Evolutionary conservation across 768 basidiomycete species (phyloP).

Genomic region (Hericium erinaceus): DNA sequence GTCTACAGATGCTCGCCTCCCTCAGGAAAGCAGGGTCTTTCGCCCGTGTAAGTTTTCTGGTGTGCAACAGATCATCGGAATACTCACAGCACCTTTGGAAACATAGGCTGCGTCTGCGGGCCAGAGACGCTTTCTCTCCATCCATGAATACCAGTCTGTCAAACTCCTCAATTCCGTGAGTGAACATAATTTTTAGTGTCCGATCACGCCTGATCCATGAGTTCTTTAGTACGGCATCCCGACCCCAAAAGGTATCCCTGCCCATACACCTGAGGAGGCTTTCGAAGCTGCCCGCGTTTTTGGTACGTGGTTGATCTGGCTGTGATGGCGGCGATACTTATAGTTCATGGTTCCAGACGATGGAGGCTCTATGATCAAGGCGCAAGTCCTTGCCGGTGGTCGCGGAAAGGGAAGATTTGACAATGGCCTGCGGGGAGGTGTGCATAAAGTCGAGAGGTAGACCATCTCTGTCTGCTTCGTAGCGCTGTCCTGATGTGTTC

Average conservation of each 20-base stretch:
- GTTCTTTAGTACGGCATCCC: slow-evolving; percentile 84
- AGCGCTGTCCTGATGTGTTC: slow-evolving; percentile 2
- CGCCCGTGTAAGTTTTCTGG: slow-evolving; percentile 45
- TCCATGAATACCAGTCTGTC: slow-evolving; percentile 98
- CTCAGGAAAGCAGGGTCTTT: slow-evolving; percentile 56
- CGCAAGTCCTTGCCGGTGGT: slow-evolving; percentile 97
- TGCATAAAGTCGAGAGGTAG: slow-evolving; percentile 86
- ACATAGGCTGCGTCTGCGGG: slow-evolving; percentile 58
- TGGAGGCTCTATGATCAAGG: slow-evolving; percentile 88
- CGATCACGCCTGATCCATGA: not conserved
- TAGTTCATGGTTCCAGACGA: slow-evolving; percentile 35
- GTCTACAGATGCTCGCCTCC: slow-evolving; percentile 52
- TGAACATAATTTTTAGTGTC: slow-evolving; percentile 14
- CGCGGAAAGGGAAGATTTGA: slow-evolving; percentile 97
- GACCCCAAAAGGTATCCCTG: slow-evolving; percentile 85
- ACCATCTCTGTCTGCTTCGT: slow-evolving; percentile 1
- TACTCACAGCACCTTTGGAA: too few relatives aligned
- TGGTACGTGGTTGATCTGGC: slow-evolving; percentile 22
- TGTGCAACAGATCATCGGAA: slow-evolving; percentile 1
- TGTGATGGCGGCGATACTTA: not conserved
- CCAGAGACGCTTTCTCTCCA: slow-evolving; percentile 88
- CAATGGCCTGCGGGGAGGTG: slow-evolving; percentile 94
- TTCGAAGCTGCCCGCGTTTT: slow-evolving; percentile 86
- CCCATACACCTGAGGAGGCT: slow-evolving; percentile 85
- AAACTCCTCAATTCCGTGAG: slow-evolving; percentile 84